Base-by-base conservation (phyloP, 1,284 basidiomycete genomes). In the Cryptococcus amylolentus region DNA sequence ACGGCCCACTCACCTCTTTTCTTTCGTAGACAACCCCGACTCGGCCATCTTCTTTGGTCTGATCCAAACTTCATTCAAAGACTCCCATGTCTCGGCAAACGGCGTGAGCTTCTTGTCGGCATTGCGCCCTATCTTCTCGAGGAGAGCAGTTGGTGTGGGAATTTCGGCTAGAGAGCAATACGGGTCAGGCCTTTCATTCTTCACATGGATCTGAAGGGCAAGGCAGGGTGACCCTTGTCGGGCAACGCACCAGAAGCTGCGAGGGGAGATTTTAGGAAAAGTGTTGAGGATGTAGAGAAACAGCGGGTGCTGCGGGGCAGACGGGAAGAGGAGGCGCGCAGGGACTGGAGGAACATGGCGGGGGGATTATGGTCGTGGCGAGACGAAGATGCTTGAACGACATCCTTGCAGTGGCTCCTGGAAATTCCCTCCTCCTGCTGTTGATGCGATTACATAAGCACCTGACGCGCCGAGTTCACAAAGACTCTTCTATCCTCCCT, bases 111-210 rank as follows among this genome's bases (percentile, higher is more conserved):
- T 66, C 56, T 70, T 73, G 38, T 72, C 69, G n/a, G 70, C 69
- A 49, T 66, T 66, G 18, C 72, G 65, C 18, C 74, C 74, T 28
- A 76, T 73, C 54, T 63, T 64, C 12, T 60, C 51, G 35, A 75
- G 56, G 20, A 76, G 62, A 46, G 68, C 68, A 18, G 56, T 52
- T 9, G 74, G 74, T 1, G 51, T 62, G 2, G 66, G 57, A 1
- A 61, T 63, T 54, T 70, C 64, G 28, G 59, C 71, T 73, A 54
- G 5, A 31, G 27, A 31, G 27, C 9, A 23, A 14, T 3, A 26
- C 18, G 3, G 38, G 23, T 40, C 16, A 51, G 48, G n/a, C 14
- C 16, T 23, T 20, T 23, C 12, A 5, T 10, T 16, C 49, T 6
- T 37, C 3, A 49, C n/a, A 46, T 20, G 46, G 9, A 4, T 27